phyloP scores from a whole-genome alignment of 495 filamentous ascomycete species.

The Penicillium roqueforti region DNA sequence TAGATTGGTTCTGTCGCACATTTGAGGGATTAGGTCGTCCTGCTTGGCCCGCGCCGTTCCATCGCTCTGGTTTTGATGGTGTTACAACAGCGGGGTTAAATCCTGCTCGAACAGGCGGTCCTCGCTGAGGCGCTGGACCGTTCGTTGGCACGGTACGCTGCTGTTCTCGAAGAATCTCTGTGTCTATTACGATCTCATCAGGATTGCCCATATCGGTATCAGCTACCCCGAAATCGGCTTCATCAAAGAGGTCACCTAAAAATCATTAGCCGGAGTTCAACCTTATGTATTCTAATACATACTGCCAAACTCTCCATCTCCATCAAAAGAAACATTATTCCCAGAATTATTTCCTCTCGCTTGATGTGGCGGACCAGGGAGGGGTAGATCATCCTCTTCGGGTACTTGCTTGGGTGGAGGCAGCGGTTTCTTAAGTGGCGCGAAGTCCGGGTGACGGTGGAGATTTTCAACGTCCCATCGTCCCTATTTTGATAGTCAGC shows the following conservation, averaged over 20 bases:
- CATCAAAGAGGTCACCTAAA: conserved; percentile 61
- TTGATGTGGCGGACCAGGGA: conserved; percentile 25
- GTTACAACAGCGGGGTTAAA: conserved; percentile 32
- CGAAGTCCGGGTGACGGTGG: conserved; percentile 73
- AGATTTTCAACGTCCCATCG: conserved; percentile 73
- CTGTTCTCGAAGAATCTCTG: conserved; percentile 22
- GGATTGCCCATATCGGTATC: conserved; percentile 53
- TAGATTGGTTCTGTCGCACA: conserved; percentile 19
- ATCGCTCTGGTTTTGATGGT: conserved; percentile 43
- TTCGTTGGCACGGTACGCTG: conserved; percentile 31
- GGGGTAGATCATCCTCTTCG: conserved; percentile 41
- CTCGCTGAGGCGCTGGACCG: conserved; percentile 23
- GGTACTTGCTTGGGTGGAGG: conserved; percentile 32
- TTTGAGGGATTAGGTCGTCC: conserved; percentile 27
- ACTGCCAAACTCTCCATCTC: conserved; percentile 65
- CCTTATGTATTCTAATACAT: conserved; percentile 18
- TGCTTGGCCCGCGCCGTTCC: conserved; percentile 22
- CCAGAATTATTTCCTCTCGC: conserved; percentile 16
- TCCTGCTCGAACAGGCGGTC: conserved; percentile 16
- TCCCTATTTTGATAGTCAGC: conserved; percentile 33
- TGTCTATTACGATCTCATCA: conserved; percentile 53
- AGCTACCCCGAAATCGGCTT: conserved; percentile 64
- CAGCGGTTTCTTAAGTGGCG: conserved; percentile 55
- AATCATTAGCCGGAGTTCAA: conserved; percentile 21
- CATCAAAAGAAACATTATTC: conserved; percentile 26